Conservation (phyloP, 176 grass and related monocot genomes). For the Stipa capillata region DNA sequence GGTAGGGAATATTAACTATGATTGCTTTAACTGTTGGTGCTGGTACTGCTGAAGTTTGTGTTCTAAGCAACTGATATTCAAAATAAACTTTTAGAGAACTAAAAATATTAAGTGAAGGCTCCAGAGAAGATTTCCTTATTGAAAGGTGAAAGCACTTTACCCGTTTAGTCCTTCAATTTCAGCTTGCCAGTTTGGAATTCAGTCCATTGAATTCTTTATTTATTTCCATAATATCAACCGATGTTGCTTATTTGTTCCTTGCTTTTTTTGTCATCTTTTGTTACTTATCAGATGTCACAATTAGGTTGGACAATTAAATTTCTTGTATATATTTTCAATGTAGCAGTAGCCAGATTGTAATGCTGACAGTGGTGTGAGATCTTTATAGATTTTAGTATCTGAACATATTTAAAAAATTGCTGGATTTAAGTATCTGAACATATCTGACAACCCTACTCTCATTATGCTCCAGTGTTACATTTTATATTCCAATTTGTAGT, state of each 20-base stretch:
- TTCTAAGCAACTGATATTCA: conserved; percentile 28
- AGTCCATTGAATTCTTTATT: background rate
- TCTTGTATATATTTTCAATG: no score
- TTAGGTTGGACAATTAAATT: no score
- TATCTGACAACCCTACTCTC: no score
- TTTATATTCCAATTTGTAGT: background rate
- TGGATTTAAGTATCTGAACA: no score
- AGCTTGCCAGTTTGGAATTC: background rate
- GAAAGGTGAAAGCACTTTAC: background rate
- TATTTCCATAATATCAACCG: background rate
- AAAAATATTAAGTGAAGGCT: background rate
- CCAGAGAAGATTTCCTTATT: background rate
- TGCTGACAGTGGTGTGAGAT: no score
- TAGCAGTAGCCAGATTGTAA: no score
- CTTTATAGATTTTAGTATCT: no score
- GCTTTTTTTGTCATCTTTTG: no score
- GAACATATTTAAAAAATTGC: no score
- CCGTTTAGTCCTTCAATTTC: background rate
- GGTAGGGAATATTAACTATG: background rate
- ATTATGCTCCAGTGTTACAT: no score
- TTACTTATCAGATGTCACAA: no score
- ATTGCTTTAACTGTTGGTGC: conserved; percentile 16
- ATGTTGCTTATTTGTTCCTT: background rate
- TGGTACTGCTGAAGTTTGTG: conserved; percentile 14
- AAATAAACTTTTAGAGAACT: background rate